Base-by-base conservation (phyloP, 2,329 filamentous ascomycete species). In the Orbilia quercus region DNA sequence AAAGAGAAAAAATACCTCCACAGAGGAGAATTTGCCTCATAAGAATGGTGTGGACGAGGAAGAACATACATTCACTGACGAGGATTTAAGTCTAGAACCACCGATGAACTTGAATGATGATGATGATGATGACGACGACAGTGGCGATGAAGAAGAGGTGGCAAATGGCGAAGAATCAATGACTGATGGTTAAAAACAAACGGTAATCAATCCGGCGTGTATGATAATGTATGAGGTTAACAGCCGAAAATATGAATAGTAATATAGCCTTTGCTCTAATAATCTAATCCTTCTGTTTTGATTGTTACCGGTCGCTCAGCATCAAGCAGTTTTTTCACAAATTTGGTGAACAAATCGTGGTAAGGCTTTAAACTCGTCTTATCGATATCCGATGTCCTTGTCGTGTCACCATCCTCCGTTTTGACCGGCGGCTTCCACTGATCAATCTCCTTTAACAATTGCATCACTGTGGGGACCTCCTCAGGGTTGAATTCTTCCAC, bases 341-440 rank as follows among this genome's bases (percentile, higher is more conserved):
- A 96, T 0, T 84, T 85, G 76, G 90, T 86, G 81, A 99, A 98
- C 77, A 90, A 89, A 67, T 98, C 93, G 36, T 98, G 88, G 80
- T 96, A 98, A 7, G 92, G 92, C 82, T 90, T 96, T 79, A 99
- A 81, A 76, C 91, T 92, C 22, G 95, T 99, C 87, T 98, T 99
- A 82, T 99, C 94, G 89, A 94, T 98, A 79, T 99, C 95, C 76
- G 89, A 86, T 51, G 91, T 78, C 77, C 84, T 87, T 64, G 66
- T 60, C 18, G 76, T 75, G 0, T 76, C 79, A 42, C 78, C 78
- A 9, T 77, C 79, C 16, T 80, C 80, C 47, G 78, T 80, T 75
- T 83, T 79, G 45, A 72, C 75, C 18, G 81, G 81, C 0, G 79
- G 81, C 77, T 88, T 85, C 88, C 91, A 98, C 18, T 86, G 83